These are phyloP conservation scores for Solanum etuberosum DNA, from an alignment of 257 asterid species.

Conservation along the genomic window DNA sequence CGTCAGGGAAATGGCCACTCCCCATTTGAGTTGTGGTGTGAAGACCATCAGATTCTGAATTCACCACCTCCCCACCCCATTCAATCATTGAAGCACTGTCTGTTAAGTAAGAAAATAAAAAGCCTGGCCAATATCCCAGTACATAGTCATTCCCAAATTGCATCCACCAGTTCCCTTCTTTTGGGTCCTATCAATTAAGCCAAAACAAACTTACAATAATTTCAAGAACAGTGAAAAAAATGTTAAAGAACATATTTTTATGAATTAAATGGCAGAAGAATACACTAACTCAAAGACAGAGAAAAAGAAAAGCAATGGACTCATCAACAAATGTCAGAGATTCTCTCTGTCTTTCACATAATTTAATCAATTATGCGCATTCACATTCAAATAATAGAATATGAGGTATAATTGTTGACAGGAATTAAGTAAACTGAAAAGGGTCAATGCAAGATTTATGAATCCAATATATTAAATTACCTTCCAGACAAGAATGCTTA, in stretches of 20 bases:
- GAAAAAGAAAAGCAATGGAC: constrained; percentile 13
- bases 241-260: background rate
- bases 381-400: background rate
- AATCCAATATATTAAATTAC: constrained; percentile 11
- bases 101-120: constrained; percentile 41
- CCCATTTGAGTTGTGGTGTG: constrained; percentile 94
- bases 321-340: constrained; percentile 31
- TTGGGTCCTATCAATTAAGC: constrained; percentile 40
- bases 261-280: background rate
- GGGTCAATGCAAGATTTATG: background rate
- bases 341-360: constrained; percentile 13
- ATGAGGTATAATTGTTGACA: background rate
- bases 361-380: background rate
- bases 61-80: constrained; percentile 96
- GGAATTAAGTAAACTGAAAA: background rate
- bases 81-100: constrained; percentile 68
- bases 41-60: constrained; percentile 49
- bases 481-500: constrained; percentile 89
- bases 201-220: background rate
- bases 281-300: constrained; percentile 13
- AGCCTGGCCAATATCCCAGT: constrained; percentile 74
- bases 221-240: background rate
- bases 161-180: constrained; percentile 85
- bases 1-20: constrained; percentile 74
- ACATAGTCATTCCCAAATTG: constrained; percentile 53